Percentiles rank a stretch among this genome's conserved stretches.
phyloP scores from a whole-genome alignment of 148 eudicot genomes.

The Bassia scoparia region DNA sequence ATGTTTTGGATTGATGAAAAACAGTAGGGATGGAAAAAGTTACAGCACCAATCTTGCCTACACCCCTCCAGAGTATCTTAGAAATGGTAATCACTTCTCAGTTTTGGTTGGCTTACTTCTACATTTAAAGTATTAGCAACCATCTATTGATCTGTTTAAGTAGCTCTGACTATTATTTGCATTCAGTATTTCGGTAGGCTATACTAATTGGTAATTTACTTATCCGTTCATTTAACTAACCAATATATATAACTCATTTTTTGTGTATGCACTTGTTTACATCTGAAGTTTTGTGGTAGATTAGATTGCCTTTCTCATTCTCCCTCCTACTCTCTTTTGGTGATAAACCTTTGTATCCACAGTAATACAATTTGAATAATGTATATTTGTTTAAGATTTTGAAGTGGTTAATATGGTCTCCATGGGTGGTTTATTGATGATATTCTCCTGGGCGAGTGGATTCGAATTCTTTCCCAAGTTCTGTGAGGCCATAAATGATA shows the following conservation, averaged over 20 bases:
- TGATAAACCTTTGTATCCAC: neutral
- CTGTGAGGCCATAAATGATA: neutral
- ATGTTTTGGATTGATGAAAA: slow-evolving; percentile 85
- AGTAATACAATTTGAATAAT: too few species aligned
- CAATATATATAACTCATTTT: neutral
- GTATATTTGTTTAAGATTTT: neutral
- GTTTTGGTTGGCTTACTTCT: neutral
- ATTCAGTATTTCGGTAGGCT: neutral
- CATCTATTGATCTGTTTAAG: neutral
- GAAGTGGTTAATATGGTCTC: neutral
- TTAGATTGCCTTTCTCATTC: neutral
- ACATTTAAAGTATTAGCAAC: neutral
- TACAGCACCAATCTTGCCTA: slow-evolving; percentile 91
- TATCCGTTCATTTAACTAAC: neutral
- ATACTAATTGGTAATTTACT: neutral
- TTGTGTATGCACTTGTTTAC: neutral
- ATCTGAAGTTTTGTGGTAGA: neutral
- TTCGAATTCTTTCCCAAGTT: neutral
- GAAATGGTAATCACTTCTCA: slow-evolving; percentile 48
- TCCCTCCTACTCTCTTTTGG: neutral
- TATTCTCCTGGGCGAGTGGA: neutral
- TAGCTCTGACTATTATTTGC: neutral
- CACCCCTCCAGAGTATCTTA: slow-evolving; percentile 86
- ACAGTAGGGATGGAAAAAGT: slow-evolving; percentile 82
- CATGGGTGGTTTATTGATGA: neutral